phyloP scores from a whole-genome alignment of 768 basidiomycete species.

The Hemileccinum rubropunctum region DNA sequence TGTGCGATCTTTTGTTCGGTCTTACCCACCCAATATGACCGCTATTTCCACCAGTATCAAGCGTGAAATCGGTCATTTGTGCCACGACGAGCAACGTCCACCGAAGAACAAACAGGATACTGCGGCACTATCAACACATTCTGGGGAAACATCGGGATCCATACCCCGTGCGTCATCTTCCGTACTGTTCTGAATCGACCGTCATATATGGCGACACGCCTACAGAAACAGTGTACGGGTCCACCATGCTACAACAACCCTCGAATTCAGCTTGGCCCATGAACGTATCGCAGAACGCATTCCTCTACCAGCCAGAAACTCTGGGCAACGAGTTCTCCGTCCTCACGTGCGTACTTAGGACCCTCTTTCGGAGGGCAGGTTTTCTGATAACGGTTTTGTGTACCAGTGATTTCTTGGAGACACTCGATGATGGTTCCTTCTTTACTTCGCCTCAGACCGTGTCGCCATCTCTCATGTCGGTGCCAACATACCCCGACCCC shows the following conservation, averaged over 20 bases:
- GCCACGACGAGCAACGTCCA: conserved; percentile 79
- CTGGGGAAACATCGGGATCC: conserved; percentile 34
- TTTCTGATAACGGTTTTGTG: neutral
- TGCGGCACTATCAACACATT: conserved; percentile 25
- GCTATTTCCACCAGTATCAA: conserved; percentile 66
- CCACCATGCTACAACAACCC: conserved; percentile 16
- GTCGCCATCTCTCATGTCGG: conserved; percentile 47
- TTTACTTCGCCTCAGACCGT: conserved; percentile 58
- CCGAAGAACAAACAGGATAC: conserved; percentile 45
- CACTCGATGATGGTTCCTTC: conserved; percentile 80
- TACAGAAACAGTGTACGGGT: conserved; percentile 25
- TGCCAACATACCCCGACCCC: conserved; percentile 27
- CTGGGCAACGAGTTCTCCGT: conserved; percentile 82
- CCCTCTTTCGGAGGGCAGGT: neutral
- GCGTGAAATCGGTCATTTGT: conserved; percentile 92
- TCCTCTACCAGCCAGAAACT: conserved; percentile 69
- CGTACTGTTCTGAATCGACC: neutral
- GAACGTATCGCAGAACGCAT: conserved; percentile 46
- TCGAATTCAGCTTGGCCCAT: conserved; percentile 54
- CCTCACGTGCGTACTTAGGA: conserved; percentile 53
- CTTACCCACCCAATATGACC: conserved; percentile 3
- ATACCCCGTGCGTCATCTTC: conserved; percentile 21
- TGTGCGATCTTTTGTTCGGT: conserved; percentile 30
- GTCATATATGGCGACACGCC: neutral
- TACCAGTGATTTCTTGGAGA: conserved; percentile 81